A percentile compares a stretch with the other conserved stretches of the same genome.
Conservation (phyloP, 495 filamentous ascomycete species). For the Tuber melanosporum region DNA sequence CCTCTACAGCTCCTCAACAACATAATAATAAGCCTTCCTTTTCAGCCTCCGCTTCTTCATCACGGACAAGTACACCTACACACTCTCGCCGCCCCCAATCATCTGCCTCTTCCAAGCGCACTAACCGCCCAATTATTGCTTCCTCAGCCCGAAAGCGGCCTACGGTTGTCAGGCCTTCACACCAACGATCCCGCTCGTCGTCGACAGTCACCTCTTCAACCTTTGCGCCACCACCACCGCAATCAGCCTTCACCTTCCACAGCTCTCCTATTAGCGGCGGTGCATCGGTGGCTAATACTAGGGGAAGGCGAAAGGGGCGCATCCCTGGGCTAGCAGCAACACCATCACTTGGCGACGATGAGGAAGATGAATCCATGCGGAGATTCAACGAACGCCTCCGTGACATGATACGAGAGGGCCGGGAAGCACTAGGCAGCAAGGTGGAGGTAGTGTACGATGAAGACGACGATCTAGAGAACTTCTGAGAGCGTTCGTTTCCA, state of each 20-base stretch:
- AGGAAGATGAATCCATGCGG: slow-evolving; percentile 69
- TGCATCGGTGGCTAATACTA: slow-evolving; percentile 17
- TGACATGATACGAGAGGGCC: slow-evolving; percentile 81
- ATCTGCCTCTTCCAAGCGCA: slow-evolving; percentile 15
- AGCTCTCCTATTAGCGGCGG: slow-evolving; percentile 3
- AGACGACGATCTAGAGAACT: slow-evolving; percentile 42
- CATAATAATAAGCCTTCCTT: slow-evolving; percentile 9
- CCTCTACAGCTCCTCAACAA: slow-evolving; percentile 25
- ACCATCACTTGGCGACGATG: slow-evolving; percentile 50
- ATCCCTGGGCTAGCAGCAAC: background rate
- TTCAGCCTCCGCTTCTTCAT: slow-evolving; percentile 6
- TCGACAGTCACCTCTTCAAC: slow-evolving; percentile 6
- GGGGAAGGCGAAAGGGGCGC: slow-evolving; percentile 11
- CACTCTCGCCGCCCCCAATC: slow-evolving; percentile 5
- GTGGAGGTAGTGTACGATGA: slow-evolving; percentile 58
- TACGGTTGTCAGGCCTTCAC: slow-evolving; percentile 18
- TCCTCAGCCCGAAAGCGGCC: slow-evolving; percentile 22
- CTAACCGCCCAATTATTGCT: slow-evolving; percentile 22
- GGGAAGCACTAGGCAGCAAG: slow-evolving; percentile 73
- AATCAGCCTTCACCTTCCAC: slow-evolving; percentile 29
- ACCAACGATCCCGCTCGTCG: slow-evolving; percentile 9
- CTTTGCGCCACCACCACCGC: slow-evolving; percentile 17
- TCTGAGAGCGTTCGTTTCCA: slow-evolving; percentile 9
- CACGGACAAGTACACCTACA: slow-evolving; percentile 8
- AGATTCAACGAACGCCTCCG: slow-evolving; percentile 70